A percentile compares a stretch with the other conserved stretches of the same genome.
These are phyloP conservation scores for Aspergillus versicolor DNA, from an alignment of 2,329 filamentous ascomycete genomes.

Conservation along the genomic window DNA sequence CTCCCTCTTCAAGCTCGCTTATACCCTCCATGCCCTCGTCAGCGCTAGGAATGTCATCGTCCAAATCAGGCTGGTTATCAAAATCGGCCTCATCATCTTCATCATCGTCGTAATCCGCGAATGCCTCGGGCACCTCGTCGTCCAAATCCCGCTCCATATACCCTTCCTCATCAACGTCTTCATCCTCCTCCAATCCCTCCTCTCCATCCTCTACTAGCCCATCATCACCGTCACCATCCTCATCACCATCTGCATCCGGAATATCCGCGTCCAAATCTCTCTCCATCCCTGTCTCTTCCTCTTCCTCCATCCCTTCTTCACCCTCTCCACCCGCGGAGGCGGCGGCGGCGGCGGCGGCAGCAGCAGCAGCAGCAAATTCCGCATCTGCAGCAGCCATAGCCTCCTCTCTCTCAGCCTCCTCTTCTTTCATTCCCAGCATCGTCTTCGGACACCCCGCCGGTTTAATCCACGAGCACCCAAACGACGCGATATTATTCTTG, in stretches of 20 bases:
- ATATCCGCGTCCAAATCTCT: slow-evolving; percentile 49
- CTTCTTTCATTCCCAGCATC: slow-evolving; percentile 84
- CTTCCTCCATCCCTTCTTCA: slow-evolving; percentile 39
- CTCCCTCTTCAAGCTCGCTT: slow-evolving; percentile 56
- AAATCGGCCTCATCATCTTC: slow-evolving; percentile 42
- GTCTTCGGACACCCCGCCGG: slow-evolving; percentile 88
- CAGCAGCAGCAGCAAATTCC: slow-evolving; percentile 64
- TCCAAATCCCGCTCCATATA: slow-evolving; percentile 64
- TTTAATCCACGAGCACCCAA: slow-evolving; percentile 85
- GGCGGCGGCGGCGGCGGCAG: slow-evolving; percentile 55
- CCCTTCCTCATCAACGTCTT: slow-evolving; percentile 52
- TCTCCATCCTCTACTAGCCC: slow-evolving; percentile 34
- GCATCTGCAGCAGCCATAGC: slow-evolving; percentile 72
- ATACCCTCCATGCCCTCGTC: slow-evolving; percentile 46
- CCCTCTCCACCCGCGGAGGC: slow-evolving; percentile 55
- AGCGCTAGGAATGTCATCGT: slow-evolving; percentile 25
- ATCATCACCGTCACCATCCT: slow-evolving; percentile 36
- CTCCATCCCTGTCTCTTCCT: slow-evolving; percentile 39
- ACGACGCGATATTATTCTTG: slow-evolving; percentile 78
- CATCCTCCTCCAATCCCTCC: slow-evolving; percentile 51
- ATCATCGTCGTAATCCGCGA: slow-evolving; percentile 44
- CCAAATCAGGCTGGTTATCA: slow-evolving; percentile 39
- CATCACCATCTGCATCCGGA: slow-evolving; percentile 43
- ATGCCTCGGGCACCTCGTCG: slow-evolving; percentile 69
- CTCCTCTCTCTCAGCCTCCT: slow-evolving; percentile 84